These are phyloP conservation scores for Trifolium repens DNA, from an alignment of 306 rosid genomes.

Conservation along the genomic window DNA sequence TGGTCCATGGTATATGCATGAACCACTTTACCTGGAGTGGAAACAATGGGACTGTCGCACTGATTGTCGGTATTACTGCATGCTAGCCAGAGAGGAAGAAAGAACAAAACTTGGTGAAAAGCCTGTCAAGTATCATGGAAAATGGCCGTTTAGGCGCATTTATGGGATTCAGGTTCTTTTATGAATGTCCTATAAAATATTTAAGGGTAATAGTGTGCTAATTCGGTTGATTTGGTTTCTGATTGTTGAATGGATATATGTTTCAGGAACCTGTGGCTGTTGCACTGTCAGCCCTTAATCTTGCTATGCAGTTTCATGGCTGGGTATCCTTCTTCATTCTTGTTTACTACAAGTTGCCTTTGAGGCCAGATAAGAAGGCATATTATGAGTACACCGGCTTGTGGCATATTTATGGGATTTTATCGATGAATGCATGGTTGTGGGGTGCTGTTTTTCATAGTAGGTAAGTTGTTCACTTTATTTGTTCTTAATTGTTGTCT, in stretches of 20 bases:
- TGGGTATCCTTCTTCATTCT: slow-evolving; percentile 98
- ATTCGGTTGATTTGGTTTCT: slow-evolving; percentile 34
- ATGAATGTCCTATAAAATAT: slow-evolving; percentile 28
- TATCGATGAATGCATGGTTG: slow-evolving; percentile 89
- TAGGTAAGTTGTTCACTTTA: slow-evolving; percentile 62
- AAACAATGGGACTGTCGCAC: slow-evolving; percentile 97
- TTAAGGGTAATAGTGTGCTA: slow-evolving; percentile 20
- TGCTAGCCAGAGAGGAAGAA: slow-evolving; percentile 87
- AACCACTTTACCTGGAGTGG: slow-evolving; percentile 90
- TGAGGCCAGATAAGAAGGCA: slow-evolving; percentile 70
- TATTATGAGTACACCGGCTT: slow-evolving; percentile 84
- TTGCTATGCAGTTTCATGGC: slow-evolving; percentile 95
- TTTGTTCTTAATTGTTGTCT: slow-evolving; percentile 23
- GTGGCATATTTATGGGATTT: slow-evolving; percentile 89
- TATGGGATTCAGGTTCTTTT: slow-evolving; percentile 89
- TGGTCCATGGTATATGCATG: slow-evolving; percentile 99
- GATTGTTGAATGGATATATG: slow-evolving; percentile 33
- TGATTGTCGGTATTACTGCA: slow-evolving; percentile 92
- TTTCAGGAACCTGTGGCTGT: slow-evolving; percentile 93
- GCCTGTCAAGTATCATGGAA: slow-evolving; percentile 88
- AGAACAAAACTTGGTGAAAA: slow-evolving; percentile 71
- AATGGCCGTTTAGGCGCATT: slow-evolving; percentile 91
- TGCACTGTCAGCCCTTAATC: slow-evolving; percentile 88
- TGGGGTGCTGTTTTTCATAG: slow-evolving; percentile 95
- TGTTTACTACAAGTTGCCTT: slow-evolving; percentile 80